Conservation (phyloP, 306 rosid species). For the Corylus avellana region DNA sequence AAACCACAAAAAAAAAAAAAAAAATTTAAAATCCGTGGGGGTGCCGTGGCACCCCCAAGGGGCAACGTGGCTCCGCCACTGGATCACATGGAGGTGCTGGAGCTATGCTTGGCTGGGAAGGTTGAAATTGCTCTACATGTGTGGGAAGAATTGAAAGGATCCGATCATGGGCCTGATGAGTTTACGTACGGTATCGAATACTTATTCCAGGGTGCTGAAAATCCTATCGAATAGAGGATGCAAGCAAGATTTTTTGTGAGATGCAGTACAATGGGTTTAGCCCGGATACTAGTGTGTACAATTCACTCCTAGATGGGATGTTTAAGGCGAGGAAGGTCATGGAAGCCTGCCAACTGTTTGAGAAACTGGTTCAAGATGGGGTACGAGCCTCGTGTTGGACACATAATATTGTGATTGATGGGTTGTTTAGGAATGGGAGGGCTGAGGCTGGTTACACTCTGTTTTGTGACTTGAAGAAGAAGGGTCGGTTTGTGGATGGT, state of each 20-base stretch:
- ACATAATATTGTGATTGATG: conserved; percentile 77
- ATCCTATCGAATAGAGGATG: conserved; percentile 61
- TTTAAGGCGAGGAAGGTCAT: conserved; percentile 69
- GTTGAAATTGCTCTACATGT: conserved; percentile 64
- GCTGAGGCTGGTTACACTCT: conserved; percentile 75
- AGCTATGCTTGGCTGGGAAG: conserved; percentile 69
- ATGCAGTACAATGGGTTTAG: conserved; percentile 65
- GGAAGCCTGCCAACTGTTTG: conserved; percentile 77
- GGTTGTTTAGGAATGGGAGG: conserved; percentile 77
- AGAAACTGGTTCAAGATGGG: conserved; percentile 81
- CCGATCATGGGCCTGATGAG: conserved; percentile 69
- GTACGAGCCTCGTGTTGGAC: conserved; percentile 71
- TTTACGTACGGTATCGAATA: conserved; percentile 51
- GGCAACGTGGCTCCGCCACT: too few species aligned
- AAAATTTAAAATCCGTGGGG: too few species aligned
- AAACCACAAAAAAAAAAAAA: too few species aligned
- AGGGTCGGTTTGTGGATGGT: conserved; percentile 81
- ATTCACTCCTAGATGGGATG: conserved; percentile 67
- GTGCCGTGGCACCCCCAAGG: too few species aligned
- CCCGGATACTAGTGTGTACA: conserved; percentile 60
- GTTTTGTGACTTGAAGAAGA: conserved; percentile 83
- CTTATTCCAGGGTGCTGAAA: conserved; percentile 73
- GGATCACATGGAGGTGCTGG: conserved; percentile 22
- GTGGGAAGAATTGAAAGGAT: conserved; percentile 74
- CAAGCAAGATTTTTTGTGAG: conserved; percentile 52